Percentiles rank a stretch among this genome's conserved stretches.
Evolutionary conservation across 352 stramenopile species (phyloP).

Genomic region (Nothophytophthora sp.): DNA sequence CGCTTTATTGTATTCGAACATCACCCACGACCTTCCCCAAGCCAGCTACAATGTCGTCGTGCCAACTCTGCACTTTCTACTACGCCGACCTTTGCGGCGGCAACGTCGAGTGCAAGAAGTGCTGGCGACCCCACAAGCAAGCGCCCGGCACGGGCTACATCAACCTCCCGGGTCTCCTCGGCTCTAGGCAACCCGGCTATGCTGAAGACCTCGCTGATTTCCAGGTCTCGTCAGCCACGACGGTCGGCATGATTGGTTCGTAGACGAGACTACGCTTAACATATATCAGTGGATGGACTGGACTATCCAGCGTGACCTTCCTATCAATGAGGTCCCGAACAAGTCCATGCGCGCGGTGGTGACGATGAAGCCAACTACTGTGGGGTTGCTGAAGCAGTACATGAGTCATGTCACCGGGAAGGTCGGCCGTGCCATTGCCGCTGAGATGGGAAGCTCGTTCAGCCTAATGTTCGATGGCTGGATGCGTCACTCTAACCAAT

Average conservation of each 20-base stretch:
- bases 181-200: conserved; percentile 4
- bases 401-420: background rate
- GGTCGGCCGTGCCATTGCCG: background rate
- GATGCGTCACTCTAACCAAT: background rate
- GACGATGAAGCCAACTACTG: conserved; percentile 2
- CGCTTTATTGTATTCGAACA: too few species aligned
- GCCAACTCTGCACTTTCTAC: conserved; percentile 7
- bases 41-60: conserved; percentile 3
- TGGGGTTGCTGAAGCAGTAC: background rate
- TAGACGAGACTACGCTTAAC: conserved; percentile 7
- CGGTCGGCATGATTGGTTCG: conserved; percentile 4
- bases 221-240: background rate
- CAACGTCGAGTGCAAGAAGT: conserved; percentile 12
- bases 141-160: conserved; percentile 1
- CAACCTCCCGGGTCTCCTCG: conserved; percentile 3
- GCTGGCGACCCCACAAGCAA: conserved; percentile 6
- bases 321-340: conserved; percentile 2
- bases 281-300: conserved; percentile 5
- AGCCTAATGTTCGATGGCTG: background rate
- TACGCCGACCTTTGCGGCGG: conserved; percentile 3
- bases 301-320: background rate
- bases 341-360: conserved; percentile 2
- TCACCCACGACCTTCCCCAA: too few species aligned
- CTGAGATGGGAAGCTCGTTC: background rate
- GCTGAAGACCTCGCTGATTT: background rate